Evolutionary conservation across 202 grass and related monocot genomes (phyloP), one percentile per base, ranked within the genome.

Genomic region (Setaria viridis): DNA sequence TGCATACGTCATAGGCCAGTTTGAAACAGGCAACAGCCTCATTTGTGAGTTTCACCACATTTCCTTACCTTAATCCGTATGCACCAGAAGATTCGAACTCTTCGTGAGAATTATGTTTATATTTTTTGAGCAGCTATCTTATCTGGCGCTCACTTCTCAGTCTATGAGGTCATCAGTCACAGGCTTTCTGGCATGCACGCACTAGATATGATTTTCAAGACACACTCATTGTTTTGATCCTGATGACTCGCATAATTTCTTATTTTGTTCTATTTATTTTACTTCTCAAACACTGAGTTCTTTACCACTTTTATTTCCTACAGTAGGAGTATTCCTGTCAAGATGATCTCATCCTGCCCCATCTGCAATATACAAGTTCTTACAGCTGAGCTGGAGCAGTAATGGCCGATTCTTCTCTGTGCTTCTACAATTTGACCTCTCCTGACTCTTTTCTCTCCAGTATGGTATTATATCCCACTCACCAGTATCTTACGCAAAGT

Each of bases 331-430:
- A 20, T 37, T 53, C 59, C 19, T 43, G 20, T 30, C 42, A 76
- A 84, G 69, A 91, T 92, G 88, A 82, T 92, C 59, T 91, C 94
- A 15, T 86, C 83, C 42, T 97, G 95, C 71, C 94, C 95, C 21
- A 85, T 97, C 80, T 97, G 95, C 88, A 58, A 89, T 35, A 46
- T 70, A 37, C 92, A 82, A 51, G 84, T 97, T 63, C 92, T 94
- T 19, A 93, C 88, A 0, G 60, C 13, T 64, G 88, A 97, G 79
- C 86, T 97, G 66, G 90, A 97, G 67, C 45, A 85, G 92, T 94
- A 94, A 85, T 89, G 20, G 33, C 64, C 16, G 48, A 72, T 85
- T 79, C 34, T 50, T 50, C 0, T 68, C 7, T 37, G 21, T 49
- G 70, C 39, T 72, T 35, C 54, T 43, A 68, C 33, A 43, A 39